These are phyloP conservation scores for Trichocomaceae sp. DNA, from an alignment of 2,329 filamentous ascomycete species.

Conservation along the genomic window DNA sequence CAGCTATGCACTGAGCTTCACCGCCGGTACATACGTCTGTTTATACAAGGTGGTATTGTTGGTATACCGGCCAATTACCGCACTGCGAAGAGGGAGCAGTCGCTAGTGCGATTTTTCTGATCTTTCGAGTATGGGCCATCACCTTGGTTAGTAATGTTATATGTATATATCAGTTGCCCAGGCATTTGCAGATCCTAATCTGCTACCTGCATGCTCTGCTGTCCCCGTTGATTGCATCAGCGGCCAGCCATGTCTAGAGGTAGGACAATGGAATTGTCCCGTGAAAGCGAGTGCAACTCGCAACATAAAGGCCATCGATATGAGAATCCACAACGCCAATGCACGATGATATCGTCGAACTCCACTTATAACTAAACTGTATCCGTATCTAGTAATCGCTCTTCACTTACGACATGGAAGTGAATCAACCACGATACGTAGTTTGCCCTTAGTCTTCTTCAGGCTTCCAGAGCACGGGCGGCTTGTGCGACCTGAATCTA, in stretches of 20 bases:
- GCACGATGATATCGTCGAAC: slow-evolving; percentile 1
- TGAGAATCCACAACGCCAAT: not conserved
- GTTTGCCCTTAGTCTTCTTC: too few species aligned
- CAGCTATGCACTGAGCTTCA: not conserved
- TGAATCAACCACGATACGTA: too few species aligned
- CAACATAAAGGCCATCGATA: not conserved
- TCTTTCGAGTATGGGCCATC: not conserved
- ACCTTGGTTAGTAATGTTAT: not conserved
- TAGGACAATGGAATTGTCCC: not conserved
- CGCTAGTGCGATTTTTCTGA: not conserved
- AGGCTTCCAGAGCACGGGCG: too few species aligned
- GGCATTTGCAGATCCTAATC: not conserved
- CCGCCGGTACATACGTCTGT: not conserved
- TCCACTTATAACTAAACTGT: not conserved
- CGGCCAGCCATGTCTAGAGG: not conserved
- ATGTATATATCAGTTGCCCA: too few species aligned
- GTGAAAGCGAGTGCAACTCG: not conserved
- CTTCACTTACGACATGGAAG: too few species aligned
- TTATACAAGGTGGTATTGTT: not conserved
- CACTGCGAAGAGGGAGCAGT: not conserved
- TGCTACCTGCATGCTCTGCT: not conserved
- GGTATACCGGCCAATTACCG: not conserved
- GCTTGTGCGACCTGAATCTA: too few species aligned
- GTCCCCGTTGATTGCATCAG: not conserved
- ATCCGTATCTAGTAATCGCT: not conserved